phyloP scores from a whole-genome alignment of 257 asterid species.

The Jaltomata sinuosa region DNA sequence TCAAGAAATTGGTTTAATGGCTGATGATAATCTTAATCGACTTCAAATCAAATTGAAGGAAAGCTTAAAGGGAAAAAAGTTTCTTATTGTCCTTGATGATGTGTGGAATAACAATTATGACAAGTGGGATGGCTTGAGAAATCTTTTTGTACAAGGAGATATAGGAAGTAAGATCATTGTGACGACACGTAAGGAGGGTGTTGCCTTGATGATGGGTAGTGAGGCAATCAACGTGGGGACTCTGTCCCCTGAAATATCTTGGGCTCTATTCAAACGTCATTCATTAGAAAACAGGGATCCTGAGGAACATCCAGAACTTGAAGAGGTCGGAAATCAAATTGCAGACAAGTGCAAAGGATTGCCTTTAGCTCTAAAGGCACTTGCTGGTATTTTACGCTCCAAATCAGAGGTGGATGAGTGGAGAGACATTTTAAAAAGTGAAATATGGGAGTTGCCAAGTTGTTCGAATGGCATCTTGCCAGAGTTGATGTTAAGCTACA shows the following conservation, averaged over 20 bases:
- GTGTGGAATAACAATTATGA: background rate
- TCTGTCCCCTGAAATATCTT: background rate
- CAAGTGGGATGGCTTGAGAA: background rate
- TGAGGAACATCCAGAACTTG: background rate
- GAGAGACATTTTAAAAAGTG: background rate
- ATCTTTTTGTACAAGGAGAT: no score
- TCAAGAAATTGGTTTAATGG: background rate
- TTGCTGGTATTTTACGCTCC: conserved; percentile 1
- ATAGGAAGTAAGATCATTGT: background rate
- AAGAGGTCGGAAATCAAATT: background rate
- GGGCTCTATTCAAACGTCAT: conserved; percentile 1
- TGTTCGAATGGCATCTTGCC: conserved; percentile 1
- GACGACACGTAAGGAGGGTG: conserved; percentile 1
- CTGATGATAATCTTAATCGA: background rate
- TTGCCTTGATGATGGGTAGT: background rate
- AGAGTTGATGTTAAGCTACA: conserved; percentile 12
- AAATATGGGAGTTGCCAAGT: conserved; percentile 4
- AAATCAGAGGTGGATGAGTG: background rate
- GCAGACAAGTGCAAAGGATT: background rate
- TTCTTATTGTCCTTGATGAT: conserved; percentile 10
- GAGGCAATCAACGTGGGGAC: background rate
- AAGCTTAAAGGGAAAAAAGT: background rate
- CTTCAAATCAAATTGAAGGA: background rate
- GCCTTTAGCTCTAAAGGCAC: conserved; percentile 5
- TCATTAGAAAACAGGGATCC: background rate